Conservation (phyloP, 495 filamentous ascomycete genomes). For the Sabuloglossum arenarium region DNA sequence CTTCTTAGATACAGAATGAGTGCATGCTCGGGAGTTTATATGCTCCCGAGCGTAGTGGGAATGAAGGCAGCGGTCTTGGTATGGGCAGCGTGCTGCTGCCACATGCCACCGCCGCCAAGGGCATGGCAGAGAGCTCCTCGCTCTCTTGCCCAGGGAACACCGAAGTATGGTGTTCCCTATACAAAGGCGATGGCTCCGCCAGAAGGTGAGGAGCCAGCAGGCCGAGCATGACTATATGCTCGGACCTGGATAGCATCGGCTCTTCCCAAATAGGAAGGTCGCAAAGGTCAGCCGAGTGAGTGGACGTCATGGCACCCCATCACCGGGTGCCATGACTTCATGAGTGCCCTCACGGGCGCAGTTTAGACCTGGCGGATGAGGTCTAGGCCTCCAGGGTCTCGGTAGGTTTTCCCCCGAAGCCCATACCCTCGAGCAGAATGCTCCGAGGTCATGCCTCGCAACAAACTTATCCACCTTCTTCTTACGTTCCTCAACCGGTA, state of each 20-base stretch:
- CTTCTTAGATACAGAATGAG: not conserved
- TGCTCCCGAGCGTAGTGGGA: not conserved
- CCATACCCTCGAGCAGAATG: not conserved
- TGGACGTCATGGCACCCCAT: not conserved
- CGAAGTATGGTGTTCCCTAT: not conserved
- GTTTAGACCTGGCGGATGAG: not conserved
- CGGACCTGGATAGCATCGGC: not conserved
- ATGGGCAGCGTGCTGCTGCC: not conserved
- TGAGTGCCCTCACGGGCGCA: not conserved
- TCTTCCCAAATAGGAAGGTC: not conserved
- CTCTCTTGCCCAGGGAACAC: too few relatives aligned
- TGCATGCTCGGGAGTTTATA: not conserved
- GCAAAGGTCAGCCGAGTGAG: not conserved
- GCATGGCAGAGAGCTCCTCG: not conserved
- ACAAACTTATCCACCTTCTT: slow-evolving; percentile 10
- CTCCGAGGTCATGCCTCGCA: not conserved
- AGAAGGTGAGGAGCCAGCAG: not conserved
- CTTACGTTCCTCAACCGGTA: not conserved
- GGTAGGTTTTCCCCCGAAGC: too few relatives aligned
- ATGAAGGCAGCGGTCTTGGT: not conserved
- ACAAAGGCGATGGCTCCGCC: not conserved
- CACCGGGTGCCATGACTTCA: not conserved
- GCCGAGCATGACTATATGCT: not conserved
- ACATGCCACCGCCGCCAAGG: not conserved
- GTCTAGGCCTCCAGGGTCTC: not conserved